phyloP scores from a whole-genome alignment of 139 green algal genomes.

The Diplosphaera chodatii region DNA sequence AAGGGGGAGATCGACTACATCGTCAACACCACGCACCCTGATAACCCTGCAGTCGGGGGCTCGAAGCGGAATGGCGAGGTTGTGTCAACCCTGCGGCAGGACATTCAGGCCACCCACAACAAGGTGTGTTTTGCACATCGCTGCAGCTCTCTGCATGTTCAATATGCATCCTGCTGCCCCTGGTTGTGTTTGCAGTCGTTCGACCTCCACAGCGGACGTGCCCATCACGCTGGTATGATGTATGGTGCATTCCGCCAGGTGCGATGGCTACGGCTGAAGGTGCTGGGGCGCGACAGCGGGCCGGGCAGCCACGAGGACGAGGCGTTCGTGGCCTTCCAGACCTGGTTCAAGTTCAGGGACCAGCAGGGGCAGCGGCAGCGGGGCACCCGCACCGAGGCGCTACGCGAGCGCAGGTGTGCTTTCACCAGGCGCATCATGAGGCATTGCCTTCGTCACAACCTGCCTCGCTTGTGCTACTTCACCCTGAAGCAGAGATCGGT shows the following conservation, averaged over 20 bases:
- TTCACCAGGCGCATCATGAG: too few species aligned
- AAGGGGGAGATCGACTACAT: constrained; percentile 33
- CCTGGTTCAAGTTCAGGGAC: constrained; percentile 25
- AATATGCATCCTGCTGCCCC: too few species aligned
- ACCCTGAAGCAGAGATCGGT: too few species aligned
- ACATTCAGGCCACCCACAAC: constrained; percentile 27
- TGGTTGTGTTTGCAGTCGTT: too few species aligned
- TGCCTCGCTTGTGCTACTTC: too few species aligned
- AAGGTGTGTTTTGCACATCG: constrained; percentile 7
- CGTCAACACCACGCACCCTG: constrained; percentile 33
- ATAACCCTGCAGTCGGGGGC: constrained; percentile 19
- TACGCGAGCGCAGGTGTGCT: neutral
- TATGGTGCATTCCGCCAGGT: too few species aligned
- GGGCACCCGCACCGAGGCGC: constrained; percentile 8
- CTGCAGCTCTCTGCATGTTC: too few species aligned
- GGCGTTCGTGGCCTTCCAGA: constrained; percentile 36
- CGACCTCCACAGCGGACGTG: too few species aligned
- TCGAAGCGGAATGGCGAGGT: neutral
- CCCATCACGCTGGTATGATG: too few species aligned
- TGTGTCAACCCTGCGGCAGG: constrained; percentile 9
- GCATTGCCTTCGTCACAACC: too few species aligned
- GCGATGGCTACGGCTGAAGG: constrained; percentile 14
- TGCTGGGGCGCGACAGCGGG: constrained; percentile 12
- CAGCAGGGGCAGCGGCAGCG: constrained; percentile 31
- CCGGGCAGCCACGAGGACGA: constrained; percentile 13